These are phyloP conservation scores for Ilex aquifolium DNA, from an alignment of 257 asterid species.

Conservation along the genomic window DNA sequence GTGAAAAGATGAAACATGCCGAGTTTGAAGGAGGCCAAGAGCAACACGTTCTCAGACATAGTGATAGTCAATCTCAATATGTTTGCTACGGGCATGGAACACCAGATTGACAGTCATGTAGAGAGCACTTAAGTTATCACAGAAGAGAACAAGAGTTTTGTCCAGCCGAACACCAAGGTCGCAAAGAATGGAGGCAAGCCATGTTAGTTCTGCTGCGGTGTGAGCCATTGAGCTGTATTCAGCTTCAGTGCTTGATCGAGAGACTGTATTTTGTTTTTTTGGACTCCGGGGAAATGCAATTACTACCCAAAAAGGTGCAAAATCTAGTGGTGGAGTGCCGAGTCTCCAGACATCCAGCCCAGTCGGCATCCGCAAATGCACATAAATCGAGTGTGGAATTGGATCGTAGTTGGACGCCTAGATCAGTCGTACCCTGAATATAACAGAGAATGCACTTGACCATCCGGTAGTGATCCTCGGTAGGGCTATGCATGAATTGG, in stretches of 20 bases:
- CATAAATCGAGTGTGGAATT: no score
- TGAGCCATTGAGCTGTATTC: background rate
- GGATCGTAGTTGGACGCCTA: background rate
- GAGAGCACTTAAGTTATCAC: background rate
- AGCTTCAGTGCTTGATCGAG: background rate
- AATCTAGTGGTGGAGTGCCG: background rate
- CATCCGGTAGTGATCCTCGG: background rate
- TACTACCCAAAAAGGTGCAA: background rate
- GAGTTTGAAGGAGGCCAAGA: background rate
- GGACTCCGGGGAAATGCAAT: background rate
- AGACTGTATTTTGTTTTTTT: no score
- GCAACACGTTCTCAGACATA: background rate
- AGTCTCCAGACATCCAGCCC: background rate
- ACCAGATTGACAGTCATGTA: background rate
- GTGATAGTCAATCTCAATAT: background rate
- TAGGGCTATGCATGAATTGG: background rate
- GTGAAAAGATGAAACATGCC: background rate
- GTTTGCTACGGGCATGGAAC: background rate
- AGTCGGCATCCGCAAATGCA: background rate
- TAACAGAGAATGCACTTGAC: background rate
- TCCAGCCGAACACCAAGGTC: background rate
- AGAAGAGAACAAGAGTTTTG: background rate
- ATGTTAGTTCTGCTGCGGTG: background rate
- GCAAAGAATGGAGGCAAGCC: background rate
- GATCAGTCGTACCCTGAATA: background rate